Percentiles rank a stretch among this genome's conserved stretches.
Conservation (phyloP, 2,329 filamentous ascomycete species). For the Fonsecaea nubica region DNA sequence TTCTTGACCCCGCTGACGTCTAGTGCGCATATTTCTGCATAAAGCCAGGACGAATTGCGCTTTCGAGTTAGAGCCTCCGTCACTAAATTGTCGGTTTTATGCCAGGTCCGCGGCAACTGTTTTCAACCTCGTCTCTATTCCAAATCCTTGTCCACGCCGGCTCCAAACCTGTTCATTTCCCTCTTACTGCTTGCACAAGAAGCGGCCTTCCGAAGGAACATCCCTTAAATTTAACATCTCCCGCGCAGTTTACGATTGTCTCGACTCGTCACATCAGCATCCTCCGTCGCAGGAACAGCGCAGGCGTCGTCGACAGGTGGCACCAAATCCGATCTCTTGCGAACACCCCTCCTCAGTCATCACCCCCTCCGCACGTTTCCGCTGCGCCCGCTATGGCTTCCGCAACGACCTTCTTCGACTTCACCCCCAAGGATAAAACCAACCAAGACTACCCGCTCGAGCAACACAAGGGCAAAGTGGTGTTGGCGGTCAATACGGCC, state of each 20-base stretch:
- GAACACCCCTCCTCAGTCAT: background rate
- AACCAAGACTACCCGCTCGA: constrained; percentile 73
- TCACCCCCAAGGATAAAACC: constrained; percentile 81
- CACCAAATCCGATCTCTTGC: background rate
- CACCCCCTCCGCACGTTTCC: background rate
- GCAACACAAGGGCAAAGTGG: constrained; percentile 85
- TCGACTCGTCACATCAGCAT: background rate
- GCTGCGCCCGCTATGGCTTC: constrained; percentile 64
- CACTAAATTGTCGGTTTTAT: background rate
- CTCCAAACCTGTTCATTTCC: background rate
- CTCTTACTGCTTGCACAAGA: background rate
- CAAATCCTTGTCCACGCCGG: background rate
- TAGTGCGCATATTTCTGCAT: background rate
- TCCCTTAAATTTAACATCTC: background rate
- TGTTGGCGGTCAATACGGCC: constrained; percentile 96
- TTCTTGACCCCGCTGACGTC: constrained; percentile 2
- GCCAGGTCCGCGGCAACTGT: background rate
- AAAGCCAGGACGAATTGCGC: background rate
- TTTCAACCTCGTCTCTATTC: background rate
- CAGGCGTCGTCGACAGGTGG: background rate
- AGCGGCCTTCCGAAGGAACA: background rate
- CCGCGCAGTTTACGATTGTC: background rate
- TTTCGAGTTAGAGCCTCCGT: background rate
- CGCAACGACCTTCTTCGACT: constrained; percentile 78
- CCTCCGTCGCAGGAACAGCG: background rate